Evolutionary conservation across 139 green algal species (phyloP).

Genomic region (Micractinium sp.): DNA sequence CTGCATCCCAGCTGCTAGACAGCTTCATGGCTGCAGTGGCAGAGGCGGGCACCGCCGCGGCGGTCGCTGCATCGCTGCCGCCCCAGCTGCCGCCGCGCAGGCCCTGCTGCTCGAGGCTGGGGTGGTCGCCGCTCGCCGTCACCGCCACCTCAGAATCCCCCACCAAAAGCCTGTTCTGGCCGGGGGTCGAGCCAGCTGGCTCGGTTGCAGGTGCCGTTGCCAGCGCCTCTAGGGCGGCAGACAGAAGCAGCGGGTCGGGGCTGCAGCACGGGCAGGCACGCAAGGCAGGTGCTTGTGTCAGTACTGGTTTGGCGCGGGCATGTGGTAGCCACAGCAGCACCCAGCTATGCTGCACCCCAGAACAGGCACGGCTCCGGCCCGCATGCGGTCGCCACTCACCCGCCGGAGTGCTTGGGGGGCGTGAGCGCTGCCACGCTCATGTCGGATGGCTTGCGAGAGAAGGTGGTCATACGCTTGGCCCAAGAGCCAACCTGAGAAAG

Average conservation of each 20-base stretch:
- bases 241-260: slow-evolving; percentile 13
- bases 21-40: neutral
- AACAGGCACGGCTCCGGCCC: too few species aligned
- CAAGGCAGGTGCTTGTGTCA: neutral
- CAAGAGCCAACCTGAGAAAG: slow-evolving; percentile 16
- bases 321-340: neutral
- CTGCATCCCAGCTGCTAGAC: slow-evolving; percentile 1
- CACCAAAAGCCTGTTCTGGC: slow-evolving; percentile 3
- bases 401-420: neutral
- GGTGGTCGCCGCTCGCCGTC: neutral
- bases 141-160: slow-evolving; percentile 17
- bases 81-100: neutral
- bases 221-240: neutral
- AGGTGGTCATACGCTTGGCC: slow-evolving; percentile 26
- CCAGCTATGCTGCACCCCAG: too few species aligned
- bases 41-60: neutral
- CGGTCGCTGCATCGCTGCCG: neutral
- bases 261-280: neutral
- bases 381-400: neutral
- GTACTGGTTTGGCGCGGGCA: neutral
- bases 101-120: neutral
- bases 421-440: neutral
- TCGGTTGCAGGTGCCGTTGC: neutral
- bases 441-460: neutral
- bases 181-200: neutral